phyloP scores from a whole-genome alignment of 192 early-diverging fungal genomes.

The Entrophospora sp. region DNA sequence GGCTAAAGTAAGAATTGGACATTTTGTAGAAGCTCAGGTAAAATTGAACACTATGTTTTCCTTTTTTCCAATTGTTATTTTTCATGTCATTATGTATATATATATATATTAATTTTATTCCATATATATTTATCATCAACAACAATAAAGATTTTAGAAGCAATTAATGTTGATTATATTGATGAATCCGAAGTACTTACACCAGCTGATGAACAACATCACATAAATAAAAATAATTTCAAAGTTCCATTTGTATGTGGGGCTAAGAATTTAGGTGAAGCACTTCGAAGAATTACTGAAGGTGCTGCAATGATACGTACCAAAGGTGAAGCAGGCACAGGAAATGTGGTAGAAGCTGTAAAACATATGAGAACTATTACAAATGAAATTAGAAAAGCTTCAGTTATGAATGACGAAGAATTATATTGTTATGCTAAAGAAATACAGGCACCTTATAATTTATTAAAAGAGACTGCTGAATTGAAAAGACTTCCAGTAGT shows the following conservation, averaged over 20 bases:
- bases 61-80: conserved; percentile 7
- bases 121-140: too few species aligned
- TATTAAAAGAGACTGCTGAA: conserved; percentile 80
- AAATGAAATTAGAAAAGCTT: conserved; percentile 77
- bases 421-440: conserved; percentile 96
- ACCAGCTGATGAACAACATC: conserved; percentile 90
- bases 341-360: conserved; percentile 97
- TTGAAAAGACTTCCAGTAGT: conserved; percentile 92
- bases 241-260: conserved; percentile 96
- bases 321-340: conserved; percentile 98
- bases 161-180: conserved; percentile 90
- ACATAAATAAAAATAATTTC: conserved; percentile 91
- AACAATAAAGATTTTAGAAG: conserved; percentile 87
- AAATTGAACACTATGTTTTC: neutral
- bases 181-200: conserved; percentile 97
- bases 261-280: conserved; percentile 93
- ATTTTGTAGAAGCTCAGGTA: conserved; percentile 95
- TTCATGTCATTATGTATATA: too few species aligned
- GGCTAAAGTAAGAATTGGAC: conserved; percentile 98
- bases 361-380: conserved; percentile 87
- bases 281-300: conserved; percentile 90
- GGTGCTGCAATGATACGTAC: conserved; percentile 98
- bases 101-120: too few species aligned
- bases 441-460: conserved; percentile 82
- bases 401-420: conserved; percentile 79